phyloP scores from a whole-genome alignment of 371 early-diverging fungal genomes.

The Mortierella sp. region DNA sequence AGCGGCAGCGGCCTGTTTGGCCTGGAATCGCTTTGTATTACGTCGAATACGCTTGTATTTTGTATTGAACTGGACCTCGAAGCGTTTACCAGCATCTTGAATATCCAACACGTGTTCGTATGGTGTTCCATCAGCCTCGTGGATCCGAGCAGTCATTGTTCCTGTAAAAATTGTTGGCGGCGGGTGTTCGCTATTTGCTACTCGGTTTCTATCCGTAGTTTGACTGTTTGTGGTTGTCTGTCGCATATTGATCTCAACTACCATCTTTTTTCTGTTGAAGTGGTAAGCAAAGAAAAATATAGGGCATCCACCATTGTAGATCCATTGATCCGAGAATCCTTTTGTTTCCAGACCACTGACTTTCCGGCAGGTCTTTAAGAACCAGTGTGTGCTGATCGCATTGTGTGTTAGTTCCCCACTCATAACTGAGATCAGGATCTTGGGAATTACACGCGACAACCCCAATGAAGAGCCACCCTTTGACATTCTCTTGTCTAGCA shows the following conservation, averaged over 20 bases:
- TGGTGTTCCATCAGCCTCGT: constrained; percentile 94
- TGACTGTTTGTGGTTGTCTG: constrained; percentile 83
- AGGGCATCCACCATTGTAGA: constrained; percentile 91
- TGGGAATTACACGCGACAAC: constrained; percentile 84
- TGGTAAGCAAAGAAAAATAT: constrained; percentile 81
- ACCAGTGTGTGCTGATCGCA: constrained; percentile 85
- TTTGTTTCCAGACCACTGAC: constrained; percentile 81
- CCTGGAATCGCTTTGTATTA: constrained; percentile 84
- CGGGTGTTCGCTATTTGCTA: constrained; percentile 34
- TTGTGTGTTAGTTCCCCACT: constrained; percentile 84
- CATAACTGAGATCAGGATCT: constrained; percentile 82
- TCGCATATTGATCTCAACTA: constrained; percentile 88
- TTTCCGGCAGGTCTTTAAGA: constrained; percentile 84
- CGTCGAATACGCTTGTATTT: constrained; percentile 95
- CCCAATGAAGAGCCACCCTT: constrained; percentile 84
- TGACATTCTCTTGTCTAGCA: constrained; percentile 93
- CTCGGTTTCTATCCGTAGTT: constrained; percentile 12
- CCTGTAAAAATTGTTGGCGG: constrained; percentile 74
- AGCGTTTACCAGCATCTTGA: constrained; percentile 77
- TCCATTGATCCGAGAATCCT: constrained; percentile 94
- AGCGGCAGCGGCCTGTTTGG: constrained; percentile 83
- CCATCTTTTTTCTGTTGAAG: constrained; percentile 95
- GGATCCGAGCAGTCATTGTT: constrained; percentile 89
- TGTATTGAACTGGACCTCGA: constrained; percentile 95
- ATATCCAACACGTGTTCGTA: constrained; percentile 95